Evolutionary conservation across 768 basidiomycete genomes (phyloP).

Genomic region (Coprinopsis marcescibilis): DNA sequence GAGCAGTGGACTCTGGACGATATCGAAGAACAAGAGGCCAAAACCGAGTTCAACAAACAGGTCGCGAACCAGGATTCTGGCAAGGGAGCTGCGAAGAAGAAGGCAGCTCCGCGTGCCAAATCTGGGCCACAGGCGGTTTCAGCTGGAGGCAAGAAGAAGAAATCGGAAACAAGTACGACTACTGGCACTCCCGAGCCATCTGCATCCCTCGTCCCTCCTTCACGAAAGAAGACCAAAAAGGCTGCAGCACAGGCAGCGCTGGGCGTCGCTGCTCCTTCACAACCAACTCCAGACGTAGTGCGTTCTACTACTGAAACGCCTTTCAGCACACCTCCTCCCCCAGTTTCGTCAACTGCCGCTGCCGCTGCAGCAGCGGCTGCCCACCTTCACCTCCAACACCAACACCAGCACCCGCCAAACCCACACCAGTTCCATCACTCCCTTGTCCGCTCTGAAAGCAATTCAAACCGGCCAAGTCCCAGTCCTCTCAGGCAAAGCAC

Average conservation of each 20-base stretch:
- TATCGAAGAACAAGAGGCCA: slow-evolving; percentile 69
- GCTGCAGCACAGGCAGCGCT: slow-evolving; percentile 13
- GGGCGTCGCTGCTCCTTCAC: slow-evolving; percentile 8
- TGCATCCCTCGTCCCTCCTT: neutral
- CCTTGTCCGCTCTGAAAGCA: slow-evolving; percentile 2
- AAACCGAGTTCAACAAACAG: slow-evolving; percentile 44
- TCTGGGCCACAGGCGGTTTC: no score
- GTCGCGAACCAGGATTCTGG: slow-evolving; percentile 43
- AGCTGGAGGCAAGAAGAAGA: no score
- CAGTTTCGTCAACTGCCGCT: slow-evolving; percentile 8
- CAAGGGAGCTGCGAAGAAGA: slow-evolving; percentile 30
- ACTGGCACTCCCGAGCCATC: no score
- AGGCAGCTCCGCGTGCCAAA: slow-evolving; percentile 1
- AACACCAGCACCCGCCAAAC: neutral
- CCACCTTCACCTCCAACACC: slow-evolving; percentile 8
- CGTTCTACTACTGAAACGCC: slow-evolving; percentile 13
- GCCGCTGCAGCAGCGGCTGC: slow-evolving; percentile 6
- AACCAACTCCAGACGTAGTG: slow-evolving; percentile 9
- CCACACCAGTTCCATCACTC: slow-evolving; percentile 8
- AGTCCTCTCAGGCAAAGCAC: slow-evolving; percentile 41
- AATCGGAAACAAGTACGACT: no score
- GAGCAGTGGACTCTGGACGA: slow-evolving; percentile 79
- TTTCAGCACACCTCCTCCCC: slow-evolving; percentile 8
- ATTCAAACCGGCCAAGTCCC: slow-evolving; percentile 28
- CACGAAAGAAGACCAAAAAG: slow-evolving; percentile 5